A percentile compares a stretch with the other conserved stretches of the same genome.
Conservation (phyloP, 2,329 filamentous ascomycete genomes). For the Botrytis hyacinthi region DNA sequence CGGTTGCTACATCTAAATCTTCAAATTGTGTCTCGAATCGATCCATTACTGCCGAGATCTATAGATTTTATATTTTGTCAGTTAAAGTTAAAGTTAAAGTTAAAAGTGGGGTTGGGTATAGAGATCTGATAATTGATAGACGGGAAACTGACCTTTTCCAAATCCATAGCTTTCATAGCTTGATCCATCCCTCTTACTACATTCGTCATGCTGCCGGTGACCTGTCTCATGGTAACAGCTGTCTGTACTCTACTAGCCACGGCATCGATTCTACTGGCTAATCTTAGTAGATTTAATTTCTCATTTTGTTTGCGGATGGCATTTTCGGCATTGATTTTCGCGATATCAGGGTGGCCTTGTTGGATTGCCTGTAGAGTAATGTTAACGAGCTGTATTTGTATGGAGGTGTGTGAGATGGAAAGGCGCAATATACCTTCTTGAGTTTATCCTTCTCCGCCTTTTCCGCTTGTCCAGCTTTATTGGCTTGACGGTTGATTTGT, state of each 20-base stretch:
- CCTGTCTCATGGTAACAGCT: slow-evolving; percentile 60
- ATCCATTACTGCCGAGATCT: slow-evolving; percentile 66
- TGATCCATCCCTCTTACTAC: slow-evolving; percentile 60
- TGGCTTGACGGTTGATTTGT: slow-evolving; percentile 60
- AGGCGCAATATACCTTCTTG: slow-evolving; percentile 49
- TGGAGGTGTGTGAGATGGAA: not conserved
- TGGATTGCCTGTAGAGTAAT: slow-evolving; percentile 51
- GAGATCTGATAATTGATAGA: not conserved
- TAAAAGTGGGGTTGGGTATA: not conserved
- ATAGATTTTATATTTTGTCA: slow-evolving; percentile 1
- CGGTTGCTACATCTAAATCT: slow-evolving; percentile 48
- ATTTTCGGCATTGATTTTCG: slow-evolving; percentile 62
- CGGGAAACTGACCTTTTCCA: slow-evolving; percentile 52
- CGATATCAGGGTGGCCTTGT: slow-evolving; percentile 58
- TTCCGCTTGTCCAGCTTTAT: slow-evolving; percentile 60
- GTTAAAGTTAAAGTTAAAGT: not conserved
- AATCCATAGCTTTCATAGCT: slow-evolving; percentile 62
- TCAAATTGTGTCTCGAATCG: slow-evolving; percentile 59
- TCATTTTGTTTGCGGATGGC: slow-evolving; percentile 63
- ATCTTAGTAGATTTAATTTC: slow-evolving; percentile 56
- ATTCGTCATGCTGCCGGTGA: slow-evolving; percentile 60
- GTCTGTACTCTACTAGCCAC: slow-evolving; percentile 60
- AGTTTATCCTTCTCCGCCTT: slow-evolving; percentile 59
- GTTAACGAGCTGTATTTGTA: slow-evolving; percentile 9
- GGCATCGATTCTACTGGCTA: slow-evolving; percentile 58